phyloP scores from a whole-genome alignment of 1,284 basidiomycete species.

The Cryptococcus sp. region DNA sequence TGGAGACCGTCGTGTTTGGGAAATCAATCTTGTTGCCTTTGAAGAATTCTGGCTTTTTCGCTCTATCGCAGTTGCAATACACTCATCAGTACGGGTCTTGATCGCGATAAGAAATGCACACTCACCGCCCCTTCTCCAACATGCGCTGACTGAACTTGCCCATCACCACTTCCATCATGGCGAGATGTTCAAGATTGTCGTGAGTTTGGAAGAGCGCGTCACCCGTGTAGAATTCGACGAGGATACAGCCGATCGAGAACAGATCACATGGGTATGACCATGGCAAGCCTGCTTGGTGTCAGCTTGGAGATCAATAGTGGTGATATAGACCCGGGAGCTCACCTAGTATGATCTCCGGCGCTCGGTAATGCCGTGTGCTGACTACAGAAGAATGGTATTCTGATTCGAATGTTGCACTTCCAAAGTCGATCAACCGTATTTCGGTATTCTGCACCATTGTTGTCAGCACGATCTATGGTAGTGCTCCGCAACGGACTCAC shows the following conservation, averaged over 20 bases:
- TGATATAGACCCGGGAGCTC: conserved; percentile 49
- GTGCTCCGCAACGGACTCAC: conserved; percentile 3
- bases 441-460: conserved; percentile 65
- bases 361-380: conserved; percentile 96
- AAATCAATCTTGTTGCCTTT: conserved; percentile 83
- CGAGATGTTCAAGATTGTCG: conserved; percentile 97
- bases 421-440: conserved; percentile 96
- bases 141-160: conserved; percentile 92
- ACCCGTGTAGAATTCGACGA: conserved; percentile 98
- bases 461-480: neutral
- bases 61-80: conserved; percentile 54
- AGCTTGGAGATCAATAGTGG: conserved; percentile 1
- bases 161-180: conserved; percentile 99
- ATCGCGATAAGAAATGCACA: neutral
- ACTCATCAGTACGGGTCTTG: neutral
- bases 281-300: conserved; percentile 68
- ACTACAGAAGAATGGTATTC: conserved; percentile 99
- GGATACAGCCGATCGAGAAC: conserved; percentile 97
- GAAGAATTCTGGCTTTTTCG: conserved; percentile 84
- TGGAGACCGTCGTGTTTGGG: conserved; percentile 81
- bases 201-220: conserved; percentile 98
- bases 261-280: conserved; percentile 99
- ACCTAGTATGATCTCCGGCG: conserved; percentile 98
- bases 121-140: conserved; percentile 54
- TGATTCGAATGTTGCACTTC: conserved; percentile 95